Conservation (phyloP, 2,329 filamentous ascomycete genomes). For the Penicillium sp. region DNA sequence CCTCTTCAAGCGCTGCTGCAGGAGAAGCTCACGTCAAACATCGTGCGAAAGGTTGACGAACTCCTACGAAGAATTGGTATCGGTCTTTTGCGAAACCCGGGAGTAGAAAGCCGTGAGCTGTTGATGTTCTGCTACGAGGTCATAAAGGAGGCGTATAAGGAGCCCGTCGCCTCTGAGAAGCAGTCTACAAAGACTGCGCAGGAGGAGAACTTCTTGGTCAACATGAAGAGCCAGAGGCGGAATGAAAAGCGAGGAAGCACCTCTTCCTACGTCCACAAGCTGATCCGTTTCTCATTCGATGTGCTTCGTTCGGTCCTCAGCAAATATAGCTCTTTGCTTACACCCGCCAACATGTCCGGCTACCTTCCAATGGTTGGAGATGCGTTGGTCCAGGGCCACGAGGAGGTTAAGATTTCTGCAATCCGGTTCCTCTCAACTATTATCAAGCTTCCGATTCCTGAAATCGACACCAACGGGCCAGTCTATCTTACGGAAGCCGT, state of each 20-base stretch:
- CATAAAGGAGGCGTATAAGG: conserved; percentile 82
- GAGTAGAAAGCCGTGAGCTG: conserved; percentile 77
- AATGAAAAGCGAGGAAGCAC: conserved; percentile 72
- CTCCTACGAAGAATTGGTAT: conserved; percentile 81
- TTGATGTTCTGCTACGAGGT: conserved; percentile 96
- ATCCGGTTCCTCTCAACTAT: conserved; percentile 85
- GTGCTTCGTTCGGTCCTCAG: conserved; percentile 83
- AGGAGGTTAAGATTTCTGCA: conserved; percentile 89
- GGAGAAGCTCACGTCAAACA: conserved; percentile 81
- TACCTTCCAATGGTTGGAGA: conserved; percentile 92
- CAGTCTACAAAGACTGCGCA: conserved; percentile 33
- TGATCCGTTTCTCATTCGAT: conserved; percentile 86
- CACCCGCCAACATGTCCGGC: conserved; percentile 76
- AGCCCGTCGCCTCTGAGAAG: conserved; percentile 52
- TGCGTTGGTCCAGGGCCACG: conserved; percentile 79
- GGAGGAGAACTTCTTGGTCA: conserved; percentile 72
- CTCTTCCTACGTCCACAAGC: conserved; percentile 82
- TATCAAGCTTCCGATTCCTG: conserved; percentile 77
- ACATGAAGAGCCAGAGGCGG: conserved; percentile 75
- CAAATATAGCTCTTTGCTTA: conserved; percentile 82
- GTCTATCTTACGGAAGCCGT: conserved; percentile 86
- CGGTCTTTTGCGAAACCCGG: conserved; percentile 81
- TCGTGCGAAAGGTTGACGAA: conserved; percentile 89
- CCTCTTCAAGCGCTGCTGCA: conserved; percentile 79
- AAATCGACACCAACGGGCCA: conserved; percentile 71